Evolutionary conservation across 441 rosid genomes (phyloP).

Genomic region (Erodium moschatum): DNA sequence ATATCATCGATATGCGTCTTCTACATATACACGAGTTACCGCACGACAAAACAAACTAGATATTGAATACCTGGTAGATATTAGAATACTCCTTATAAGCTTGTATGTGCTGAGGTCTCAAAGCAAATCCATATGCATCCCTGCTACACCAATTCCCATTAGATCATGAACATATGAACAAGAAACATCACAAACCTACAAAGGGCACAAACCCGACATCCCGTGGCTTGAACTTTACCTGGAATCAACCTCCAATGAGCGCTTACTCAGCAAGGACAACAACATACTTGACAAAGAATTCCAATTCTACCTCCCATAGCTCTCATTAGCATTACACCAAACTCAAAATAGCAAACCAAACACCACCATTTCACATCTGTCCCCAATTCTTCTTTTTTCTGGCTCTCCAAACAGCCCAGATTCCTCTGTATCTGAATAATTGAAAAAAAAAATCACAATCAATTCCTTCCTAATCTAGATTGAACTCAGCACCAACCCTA

Average conservation of each 20-base stretch:
- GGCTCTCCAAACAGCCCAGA: too few species aligned
- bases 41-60: too few species aligned
- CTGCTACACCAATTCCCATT: conserved; percentile 26
- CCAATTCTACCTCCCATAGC: conserved; percentile 54
- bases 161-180: neutral
- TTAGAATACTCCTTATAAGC: conserved; percentile 44
- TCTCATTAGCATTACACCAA: conserved; percentile 30
- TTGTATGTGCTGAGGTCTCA: conserved; percentile 67
- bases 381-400: too few species aligned
- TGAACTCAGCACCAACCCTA: neutral
- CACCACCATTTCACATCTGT: conserved; percentile 18
- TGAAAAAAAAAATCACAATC: neutral
- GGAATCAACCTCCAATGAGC: conserved; percentile 88
- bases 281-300: conserved; percentile 59
- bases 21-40: too few species aligned
- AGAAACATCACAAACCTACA: too few species aligned
- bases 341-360: neutral
- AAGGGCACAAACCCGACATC: neutral
- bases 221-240: conserved; percentile 31
- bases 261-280: conserved; percentile 92
- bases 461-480: neutral
- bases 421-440: too few species aligned
- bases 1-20: too few species aligned
- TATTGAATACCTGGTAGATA: conserved; percentile 37
- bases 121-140: conserved; percentile 61